Percentiles rank a stretch among this genome's conserved stretches.
Evolutionary conservation across 2,329 filamentous ascomycete genomes (phyloP).

Genomic region (Fusarium napiforme): DNA sequence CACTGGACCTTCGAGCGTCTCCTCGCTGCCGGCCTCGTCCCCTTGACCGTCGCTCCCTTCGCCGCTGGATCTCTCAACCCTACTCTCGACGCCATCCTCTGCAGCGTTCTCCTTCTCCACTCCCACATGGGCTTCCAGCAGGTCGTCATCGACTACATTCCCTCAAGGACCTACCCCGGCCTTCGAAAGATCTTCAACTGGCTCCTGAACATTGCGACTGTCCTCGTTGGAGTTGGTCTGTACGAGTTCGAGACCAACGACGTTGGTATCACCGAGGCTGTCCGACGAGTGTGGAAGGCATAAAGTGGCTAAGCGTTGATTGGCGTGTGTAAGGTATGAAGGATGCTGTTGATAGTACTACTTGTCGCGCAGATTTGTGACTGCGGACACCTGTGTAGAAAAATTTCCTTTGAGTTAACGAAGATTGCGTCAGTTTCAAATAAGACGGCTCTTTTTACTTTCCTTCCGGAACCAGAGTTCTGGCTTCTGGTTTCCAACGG

Average conservation of each 20-base stretch:
- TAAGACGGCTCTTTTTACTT: conserved; percentile 4
- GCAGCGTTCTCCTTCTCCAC: conserved; percentile 86
- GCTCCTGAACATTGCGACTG: conserved; percentile 81
- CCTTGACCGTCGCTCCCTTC: conserved; percentile 90
- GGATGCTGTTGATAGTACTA: conserved; percentile 27
- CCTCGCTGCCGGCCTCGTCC: conserved; percentile 83
- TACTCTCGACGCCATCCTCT: conserved; percentile 84
- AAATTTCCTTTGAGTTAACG: conserved; percentile 37
- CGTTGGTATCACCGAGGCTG: conserved; percentile 88
- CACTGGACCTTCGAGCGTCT: conserved; percentile 98
- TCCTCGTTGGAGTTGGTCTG: conserved; percentile 84
- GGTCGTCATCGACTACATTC: conserved; percentile 91
- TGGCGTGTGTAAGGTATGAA: conserved; percentile 15
- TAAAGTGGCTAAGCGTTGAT: conserved; percentile 47
- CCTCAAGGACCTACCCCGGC: conserved; percentile 74
- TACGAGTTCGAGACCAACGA: conserved; percentile 99
- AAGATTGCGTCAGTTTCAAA: conserved; percentile 31
- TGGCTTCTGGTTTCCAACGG: neutral
- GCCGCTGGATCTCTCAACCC: conserved; percentile 93
- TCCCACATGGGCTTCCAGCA: conserved; percentile 96
- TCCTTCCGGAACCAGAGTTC: no score
- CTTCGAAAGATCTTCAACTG: conserved; percentile 76
- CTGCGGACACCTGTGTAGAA: conserved; percentile 46
- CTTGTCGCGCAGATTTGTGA: conserved; percentile 38
- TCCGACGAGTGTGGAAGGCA: conserved; percentile 91